phyloP scores from a whole-genome alignment of 2,329 filamentous ascomycete species.

The Bimuria novae-zelandiae region DNA sequence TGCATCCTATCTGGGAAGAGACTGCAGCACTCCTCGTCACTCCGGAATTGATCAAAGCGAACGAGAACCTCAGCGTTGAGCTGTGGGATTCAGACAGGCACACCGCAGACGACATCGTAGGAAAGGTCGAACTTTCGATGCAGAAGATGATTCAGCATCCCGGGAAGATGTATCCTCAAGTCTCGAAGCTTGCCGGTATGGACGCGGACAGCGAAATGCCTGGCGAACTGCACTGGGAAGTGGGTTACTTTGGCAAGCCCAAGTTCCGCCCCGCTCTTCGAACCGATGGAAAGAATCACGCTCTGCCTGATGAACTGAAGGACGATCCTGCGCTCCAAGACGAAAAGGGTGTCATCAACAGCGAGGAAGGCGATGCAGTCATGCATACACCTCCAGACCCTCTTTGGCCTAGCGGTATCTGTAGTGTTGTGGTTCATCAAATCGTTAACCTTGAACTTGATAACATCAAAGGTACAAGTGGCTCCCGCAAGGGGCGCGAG shows the following conservation, averaged over 20 bases:
- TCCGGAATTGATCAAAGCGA: conserved; percentile 85
- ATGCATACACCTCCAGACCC: conserved; percentile 91
- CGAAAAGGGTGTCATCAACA: conserved; percentile 79
- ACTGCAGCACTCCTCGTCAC: conserved; percentile 84
- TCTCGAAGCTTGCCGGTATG: conserved; percentile 81
- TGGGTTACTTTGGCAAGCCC: conserved; percentile 92
- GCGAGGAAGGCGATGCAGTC: conserved; percentile 78
- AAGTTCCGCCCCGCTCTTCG: conserved; percentile 82
- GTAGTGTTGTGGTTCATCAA: conserved; percentile 86
- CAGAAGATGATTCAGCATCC: conserved; percentile 95
- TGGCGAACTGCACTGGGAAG: conserved; percentile 92
- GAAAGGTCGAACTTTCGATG: conserved; percentile 90
- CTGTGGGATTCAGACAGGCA: conserved; percentile 95
- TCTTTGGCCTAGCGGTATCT: conserved; percentile 91
- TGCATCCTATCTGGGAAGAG: conserved; percentile 93
- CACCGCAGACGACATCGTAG: conserved; percentile 91
- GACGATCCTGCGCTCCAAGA: conserved; percentile 81
- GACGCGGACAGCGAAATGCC: conserved; percentile 88
- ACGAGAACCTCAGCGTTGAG: conserved; percentile 91
- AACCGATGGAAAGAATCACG: conserved; percentile 83
- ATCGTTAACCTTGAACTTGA: conserved; percentile 94
- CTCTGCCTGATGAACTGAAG: conserved; percentile 72
- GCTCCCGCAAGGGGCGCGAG: conserved; percentile 81
- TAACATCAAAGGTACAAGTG: conserved; percentile 82
- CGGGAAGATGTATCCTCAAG: conserved; percentile 87